Evolutionary conservation across 2,329 filamentous ascomycete species (phyloP), one percentile per base, ranked within the genome.

Genomic region (Fusarium circinatum): DNA sequence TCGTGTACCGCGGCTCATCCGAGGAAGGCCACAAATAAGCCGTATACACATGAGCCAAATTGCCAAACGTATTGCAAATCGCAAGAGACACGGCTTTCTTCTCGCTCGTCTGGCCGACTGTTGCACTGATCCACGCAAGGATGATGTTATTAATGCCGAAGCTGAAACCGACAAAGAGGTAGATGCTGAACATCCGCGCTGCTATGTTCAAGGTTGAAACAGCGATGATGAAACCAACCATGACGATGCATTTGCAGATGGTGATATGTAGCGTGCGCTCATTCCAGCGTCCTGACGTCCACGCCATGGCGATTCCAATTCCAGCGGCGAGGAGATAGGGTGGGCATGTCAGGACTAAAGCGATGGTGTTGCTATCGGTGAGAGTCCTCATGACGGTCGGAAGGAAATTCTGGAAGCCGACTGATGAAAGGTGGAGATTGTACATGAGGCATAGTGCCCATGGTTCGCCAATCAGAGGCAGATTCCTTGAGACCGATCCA

Each of bases 321-420:
- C 48, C 49, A 14, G 74, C 85, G 1, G 86, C 85, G 26, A 86
- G 77, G 13, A 86, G 78, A 72, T 86, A 88, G 1, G 86, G 86
- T 0, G 87, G 87, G 38, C 84, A 85, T 17, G 85, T 88, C 26
- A 89, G 80, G 5, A 86, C 80, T 1, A 88, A 79, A 1, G 86
- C 87, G 34, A 86, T 82, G 0, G 84, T 87, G 1, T 76, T 81
- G 49, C 78, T 81, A 71, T 86, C 87, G 0, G 84, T 83, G 5
- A 88, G 81, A 0, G 85, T 85, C 56, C 83, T 77, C 52, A 88
- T 83, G 17, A 87, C 84, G 0, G 76, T 78, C 0, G 78, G 78
- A 0, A 79, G 74, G 39, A 79, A 79, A 55, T 79, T 80, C 20
- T 79, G 78, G 59, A 80, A 79, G 6, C 76, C 75, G 12, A 76